phyloP scores from a whole-genome alignment of 2,329 filamentous ascomycete species.

The Sodiomyces alkalinus region DNA sequence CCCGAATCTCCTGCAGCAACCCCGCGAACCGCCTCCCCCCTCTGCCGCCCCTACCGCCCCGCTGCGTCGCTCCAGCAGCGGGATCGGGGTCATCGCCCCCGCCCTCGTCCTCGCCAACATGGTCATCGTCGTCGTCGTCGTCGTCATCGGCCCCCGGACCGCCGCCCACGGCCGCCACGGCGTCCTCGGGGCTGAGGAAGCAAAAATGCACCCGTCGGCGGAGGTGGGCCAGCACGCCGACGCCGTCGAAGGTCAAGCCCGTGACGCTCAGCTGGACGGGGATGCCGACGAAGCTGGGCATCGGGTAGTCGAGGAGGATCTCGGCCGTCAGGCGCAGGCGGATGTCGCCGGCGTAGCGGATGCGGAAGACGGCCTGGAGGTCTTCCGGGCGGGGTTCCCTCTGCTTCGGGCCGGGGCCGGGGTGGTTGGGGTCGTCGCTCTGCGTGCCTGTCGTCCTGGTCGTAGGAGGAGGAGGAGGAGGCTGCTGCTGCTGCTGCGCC shows the following conservation, averaged over 20 bases:
- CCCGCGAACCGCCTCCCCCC: constrained; percentile 42
- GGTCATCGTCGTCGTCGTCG: constrained; percentile 11
- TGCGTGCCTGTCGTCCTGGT: constrained; percentile 20
- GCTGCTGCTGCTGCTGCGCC: constrained; percentile 9
- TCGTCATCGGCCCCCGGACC: constrained; percentile 23
- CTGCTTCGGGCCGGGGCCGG: neutral
- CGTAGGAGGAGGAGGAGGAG: constrained; percentile 19
- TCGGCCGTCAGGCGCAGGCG: constrained; percentile 82
- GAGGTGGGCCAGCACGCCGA: constrained; percentile 84
- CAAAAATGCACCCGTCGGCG: constrained; percentile 83
- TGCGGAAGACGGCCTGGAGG: constrained; percentile 82
- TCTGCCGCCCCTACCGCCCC: constrained; percentile 11
- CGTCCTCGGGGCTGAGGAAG: constrained; percentile 86
- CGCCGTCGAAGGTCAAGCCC: constrained; percentile 85
- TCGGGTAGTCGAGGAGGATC: constrained; percentile 92
- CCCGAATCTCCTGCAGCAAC: constrained; percentile 78
- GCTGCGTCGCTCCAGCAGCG: constrained; percentile 9
- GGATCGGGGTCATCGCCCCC: no score
- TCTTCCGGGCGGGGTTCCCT: constrained; percentile 71
- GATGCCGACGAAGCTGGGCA: constrained; percentile 95
- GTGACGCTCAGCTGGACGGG: constrained; percentile 92
- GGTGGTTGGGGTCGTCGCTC: constrained; percentile 10
- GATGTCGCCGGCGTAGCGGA: constrained; percentile 78
- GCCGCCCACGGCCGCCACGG: constrained; percentile 48
- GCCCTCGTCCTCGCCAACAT: constrained; percentile 8